Conservation (phyloP, 2,329 filamentous ascomycete genomes). For the Aulographum hederae region DNA sequence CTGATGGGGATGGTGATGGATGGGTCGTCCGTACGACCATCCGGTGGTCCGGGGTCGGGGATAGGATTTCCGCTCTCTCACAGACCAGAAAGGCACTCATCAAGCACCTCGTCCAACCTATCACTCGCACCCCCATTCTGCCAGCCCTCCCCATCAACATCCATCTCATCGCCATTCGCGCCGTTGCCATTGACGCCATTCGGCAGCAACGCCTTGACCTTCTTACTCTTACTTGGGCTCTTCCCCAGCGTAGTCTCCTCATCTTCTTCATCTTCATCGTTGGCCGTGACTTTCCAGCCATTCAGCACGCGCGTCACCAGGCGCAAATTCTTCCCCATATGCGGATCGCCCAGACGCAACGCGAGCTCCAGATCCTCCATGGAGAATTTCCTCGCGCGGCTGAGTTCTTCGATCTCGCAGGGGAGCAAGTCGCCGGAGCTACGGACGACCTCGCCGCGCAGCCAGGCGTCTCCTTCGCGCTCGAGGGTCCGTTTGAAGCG, state of each 20-base stretch:
- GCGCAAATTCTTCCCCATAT: slow-evolving; percentile 60
- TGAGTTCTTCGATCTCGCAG: slow-evolving; percentile 59
- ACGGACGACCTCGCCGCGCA: slow-evolving; percentile 48
- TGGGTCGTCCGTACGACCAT: too few relatives aligned
- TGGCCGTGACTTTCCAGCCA: too few relatives aligned
- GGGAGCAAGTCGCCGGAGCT: slow-evolving; percentile 66
- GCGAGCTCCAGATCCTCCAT: slow-evolving; percentile 65
- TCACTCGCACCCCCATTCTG: slow-evolving; percentile 1
- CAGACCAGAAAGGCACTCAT: slow-evolving; percentile 3
- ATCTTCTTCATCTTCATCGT: slow-evolving; percentile 65
- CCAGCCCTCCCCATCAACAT: slow-evolving; percentile 1
- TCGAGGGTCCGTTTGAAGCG: slow-evolving; percentile 59
- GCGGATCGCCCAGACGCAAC: slow-evolving; percentile 55
- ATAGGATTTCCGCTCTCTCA: too few relatives aligned
- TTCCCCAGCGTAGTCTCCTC: slow-evolving; percentile 40
- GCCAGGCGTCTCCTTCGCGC: slow-evolving; percentile 54
- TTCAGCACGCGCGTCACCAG: slow-evolving; percentile 49
- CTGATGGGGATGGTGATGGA: too few relatives aligned
- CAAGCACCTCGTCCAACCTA: slow-evolving; percentile 1
- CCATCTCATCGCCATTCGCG: neutral
- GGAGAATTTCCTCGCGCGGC: slow-evolving; percentile 51
- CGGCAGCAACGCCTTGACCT: neutral
- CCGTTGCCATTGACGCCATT: slow-evolving; percentile 4
- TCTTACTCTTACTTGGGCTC: slow-evolving; percentile 14
- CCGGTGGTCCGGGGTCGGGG: too few relatives aligned